phyloP scores from a whole-genome alignment of 257 asterid genomes.

The Voacanga thouarsii region DNA sequence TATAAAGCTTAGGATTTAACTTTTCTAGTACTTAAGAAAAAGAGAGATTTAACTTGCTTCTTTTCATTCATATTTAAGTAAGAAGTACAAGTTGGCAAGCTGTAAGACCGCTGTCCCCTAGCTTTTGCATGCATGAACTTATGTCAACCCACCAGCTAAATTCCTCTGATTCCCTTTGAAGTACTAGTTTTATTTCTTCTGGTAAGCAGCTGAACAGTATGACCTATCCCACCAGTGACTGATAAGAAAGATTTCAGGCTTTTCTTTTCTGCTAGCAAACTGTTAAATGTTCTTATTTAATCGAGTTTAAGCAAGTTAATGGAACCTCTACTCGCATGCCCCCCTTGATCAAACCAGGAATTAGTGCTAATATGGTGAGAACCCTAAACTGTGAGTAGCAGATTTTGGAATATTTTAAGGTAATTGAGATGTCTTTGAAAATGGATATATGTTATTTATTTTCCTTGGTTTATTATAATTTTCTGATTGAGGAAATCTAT shows the following conservation, averaged over 20 bases:
- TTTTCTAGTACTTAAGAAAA: not conserved
- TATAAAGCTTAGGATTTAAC: not conserved
- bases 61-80: not conserved
- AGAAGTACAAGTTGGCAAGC: not conserved
- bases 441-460: not conserved
- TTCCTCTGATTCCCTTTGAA: not conserved
- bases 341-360: not conserved
- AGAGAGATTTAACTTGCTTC: not conserved
- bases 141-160: not conserved
- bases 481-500: not conserved
- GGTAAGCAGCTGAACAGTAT: not conserved
- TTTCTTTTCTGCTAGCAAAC: not conserved
- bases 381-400: not conserved
- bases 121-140: not conserved
- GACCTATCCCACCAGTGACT: not conserved
- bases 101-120: not conserved
- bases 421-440: not conserved
- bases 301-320: not conserved
- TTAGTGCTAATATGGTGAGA: not conserved
- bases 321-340: not conserved
- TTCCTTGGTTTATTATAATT: not conserved
- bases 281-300: not conserved
- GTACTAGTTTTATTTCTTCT: not conserved
- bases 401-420: not conserved
- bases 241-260: not conserved